These are phyloP conservation scores for Baeospora myosura DNA, from an alignment of 1,284 basidiomycete genomes.

Conservation along the genomic window DNA sequence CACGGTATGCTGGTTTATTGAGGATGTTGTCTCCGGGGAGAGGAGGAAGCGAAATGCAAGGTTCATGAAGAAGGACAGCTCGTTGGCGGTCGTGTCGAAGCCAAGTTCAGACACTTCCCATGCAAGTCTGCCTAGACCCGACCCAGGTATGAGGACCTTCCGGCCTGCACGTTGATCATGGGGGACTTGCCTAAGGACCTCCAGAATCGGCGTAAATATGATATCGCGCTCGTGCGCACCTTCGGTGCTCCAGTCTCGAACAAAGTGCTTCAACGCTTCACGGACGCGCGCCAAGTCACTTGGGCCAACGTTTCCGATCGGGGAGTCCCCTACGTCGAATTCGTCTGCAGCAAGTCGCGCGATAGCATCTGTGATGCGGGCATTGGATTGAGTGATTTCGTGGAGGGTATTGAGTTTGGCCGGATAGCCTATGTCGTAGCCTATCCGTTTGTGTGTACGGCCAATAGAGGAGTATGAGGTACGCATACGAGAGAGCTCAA, in stretches of 20 bases:
- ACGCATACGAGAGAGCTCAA: conserved; percentile 30
- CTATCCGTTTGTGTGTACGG: conserved; percentile 38
- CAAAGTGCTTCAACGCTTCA: conserved; percentile 57
- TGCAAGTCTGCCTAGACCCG: conserved; percentile 51
- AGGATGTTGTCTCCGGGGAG: conserved; percentile 34
- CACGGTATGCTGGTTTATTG: conserved; percentile 38
- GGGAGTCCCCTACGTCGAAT: conserved; percentile 20
- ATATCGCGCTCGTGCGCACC: conserved; percentile 42
- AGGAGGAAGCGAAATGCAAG: conserved; percentile 51
- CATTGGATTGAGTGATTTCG: conserved; percentile 39
- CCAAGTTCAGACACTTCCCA: conserved; percentile 60
- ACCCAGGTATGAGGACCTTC: conserved; percentile 54
- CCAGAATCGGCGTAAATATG: conserved; percentile 50
- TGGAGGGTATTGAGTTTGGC: conserved; percentile 40
- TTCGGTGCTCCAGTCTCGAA: conserved; percentile 60
- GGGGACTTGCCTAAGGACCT: conserved; percentile 28
- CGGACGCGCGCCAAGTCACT: conserved; percentile 45
- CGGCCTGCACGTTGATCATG: conserved; percentile 21
- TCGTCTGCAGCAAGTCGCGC: conserved; percentile 33
- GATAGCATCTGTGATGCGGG: conserved; percentile 38
- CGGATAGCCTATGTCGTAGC: conserved; percentile 45
- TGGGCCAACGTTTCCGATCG: conserved; percentile 18
- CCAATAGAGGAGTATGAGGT: conserved; percentile 29
- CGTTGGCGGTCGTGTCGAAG: conserved; percentile 49
- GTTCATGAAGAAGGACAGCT: conserved; percentile 59